These are phyloP conservation scores for Pleochaeta shiraiana DNA, from an alignment of 2,329 filamentous ascomycete species.

Conservation along the genomic window DNA sequence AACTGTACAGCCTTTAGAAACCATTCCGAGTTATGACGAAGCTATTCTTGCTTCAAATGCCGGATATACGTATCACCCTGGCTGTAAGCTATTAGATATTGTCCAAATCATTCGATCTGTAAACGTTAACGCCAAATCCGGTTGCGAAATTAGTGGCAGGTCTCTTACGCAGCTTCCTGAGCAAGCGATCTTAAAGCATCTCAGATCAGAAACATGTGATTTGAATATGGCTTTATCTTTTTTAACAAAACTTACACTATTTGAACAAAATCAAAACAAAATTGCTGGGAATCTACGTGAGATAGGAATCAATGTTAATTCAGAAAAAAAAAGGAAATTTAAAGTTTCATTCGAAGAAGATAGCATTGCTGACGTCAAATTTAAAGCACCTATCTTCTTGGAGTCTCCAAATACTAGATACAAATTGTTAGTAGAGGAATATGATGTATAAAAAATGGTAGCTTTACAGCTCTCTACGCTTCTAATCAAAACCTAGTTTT, in stretches of 20 bases:
- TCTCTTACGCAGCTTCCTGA: constrained; percentile 14
- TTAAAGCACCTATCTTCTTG: not conserved
- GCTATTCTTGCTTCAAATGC: constrained; percentile 7
- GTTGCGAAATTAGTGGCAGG: constrained; percentile 11
- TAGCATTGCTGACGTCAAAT: not conserved
- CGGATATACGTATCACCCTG: not conserved
- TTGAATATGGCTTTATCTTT: constrained; percentile 10
- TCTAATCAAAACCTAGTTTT: too few species aligned
- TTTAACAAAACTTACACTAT: constrained; percentile 7
- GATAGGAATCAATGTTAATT: not conserved
- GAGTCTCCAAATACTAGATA: not conserved
- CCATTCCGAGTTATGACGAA: constrained; percentile 10
- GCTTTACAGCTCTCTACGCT: too few species aligned
- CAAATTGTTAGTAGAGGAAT: not conserved
- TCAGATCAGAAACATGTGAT: constrained; percentile 11
- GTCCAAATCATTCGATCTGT: constrained; percentile 8
- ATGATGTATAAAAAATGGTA: not conserved
- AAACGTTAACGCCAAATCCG: not conserved
- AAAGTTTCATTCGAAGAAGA: constrained; percentile 1
- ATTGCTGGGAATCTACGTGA: not conserved
- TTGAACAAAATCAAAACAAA: constrained; percentile 4
- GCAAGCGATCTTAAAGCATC: constrained; percentile 11
- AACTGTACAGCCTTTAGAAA: constrained; percentile 8
- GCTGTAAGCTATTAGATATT: constrained; percentile 10
- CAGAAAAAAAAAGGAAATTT: constrained; percentile 1